Conservation (phyloP, 1,284 basidiomycete species). For the Porogramme epimiltina region DNA sequence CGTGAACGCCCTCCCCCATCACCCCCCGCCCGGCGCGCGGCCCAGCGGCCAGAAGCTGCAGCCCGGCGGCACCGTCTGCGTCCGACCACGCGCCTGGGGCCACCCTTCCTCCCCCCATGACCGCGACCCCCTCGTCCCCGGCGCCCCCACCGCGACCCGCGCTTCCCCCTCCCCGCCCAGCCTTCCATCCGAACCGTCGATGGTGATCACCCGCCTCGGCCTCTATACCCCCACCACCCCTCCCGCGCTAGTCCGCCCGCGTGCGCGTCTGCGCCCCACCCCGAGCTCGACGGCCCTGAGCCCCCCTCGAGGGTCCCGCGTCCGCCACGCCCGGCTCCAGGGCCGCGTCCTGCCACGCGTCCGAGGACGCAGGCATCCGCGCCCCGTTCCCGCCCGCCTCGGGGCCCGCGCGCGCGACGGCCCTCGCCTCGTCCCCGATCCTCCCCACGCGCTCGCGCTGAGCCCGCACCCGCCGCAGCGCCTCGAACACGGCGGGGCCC, state of each 20-base stretch:
- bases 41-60: slow-evolving; percentile 14
- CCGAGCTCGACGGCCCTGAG: too few relatives aligned
- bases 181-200: slow-evolving; percentile 21
- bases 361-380: too few relatives aligned
- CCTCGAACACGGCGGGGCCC: background rate
- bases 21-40: slow-evolving; percentile 2
- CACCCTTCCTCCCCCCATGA: slow-evolving; percentile 16
- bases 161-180: slow-evolving; percentile 3
- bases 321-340: too few relatives aligned
- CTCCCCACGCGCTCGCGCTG: background rate
- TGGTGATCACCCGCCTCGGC: slow-evolving; percentile 15
- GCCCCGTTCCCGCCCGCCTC: background rate
- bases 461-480: slow-evolving; percentile 1
- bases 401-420: background rate
- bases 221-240: slow-evolving; percentile 8
- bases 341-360: too few relatives aligned
- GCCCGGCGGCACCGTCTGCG: slow-evolving; percentile 6
- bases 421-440: background rate
- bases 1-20: slow-evolving; percentile 20
- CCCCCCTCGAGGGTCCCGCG: too few relatives aligned
- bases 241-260: background rate
- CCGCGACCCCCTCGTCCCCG: slow-evolving; percentile 5
- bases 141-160: slow-evolving; percentile 5
- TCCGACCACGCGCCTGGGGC: background rate
- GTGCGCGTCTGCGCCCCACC: too few relatives aligned